These are phyloP conservation scores for Platanthera zijinensis DNA, from an alignment of 106 monocot genomes.

Conservation along the genomic window DNA sequence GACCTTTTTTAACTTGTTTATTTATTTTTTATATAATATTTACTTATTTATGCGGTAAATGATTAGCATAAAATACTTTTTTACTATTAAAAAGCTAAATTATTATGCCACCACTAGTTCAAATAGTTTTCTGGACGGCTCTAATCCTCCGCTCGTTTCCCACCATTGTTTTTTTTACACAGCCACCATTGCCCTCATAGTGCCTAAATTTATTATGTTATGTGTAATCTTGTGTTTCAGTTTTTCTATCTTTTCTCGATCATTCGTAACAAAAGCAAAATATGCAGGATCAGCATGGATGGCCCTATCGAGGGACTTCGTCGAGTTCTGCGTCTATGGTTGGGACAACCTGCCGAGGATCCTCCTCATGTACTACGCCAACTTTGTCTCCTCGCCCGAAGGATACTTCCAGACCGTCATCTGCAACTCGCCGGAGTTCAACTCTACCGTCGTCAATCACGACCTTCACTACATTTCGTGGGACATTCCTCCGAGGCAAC, in stretches of 20 bases:
- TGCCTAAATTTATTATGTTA: too few relatives aligned
- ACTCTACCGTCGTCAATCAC: constrained; percentile 42
- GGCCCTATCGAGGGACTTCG: constrained; percentile 47
- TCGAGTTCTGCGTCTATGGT: constrained; percentile 55
- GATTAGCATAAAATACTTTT: background rate
- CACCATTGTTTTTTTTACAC: too few relatives aligned
- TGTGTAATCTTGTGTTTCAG: too few relatives aligned
- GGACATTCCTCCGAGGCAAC: constrained; percentile 61
- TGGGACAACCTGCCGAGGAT: constrained; percentile 71
- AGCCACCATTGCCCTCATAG: too few relatives aligned
- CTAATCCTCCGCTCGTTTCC: too few relatives aligned
- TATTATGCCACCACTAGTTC: too few relatives aligned
- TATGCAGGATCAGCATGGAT: constrained; percentile 75
- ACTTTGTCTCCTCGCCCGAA: constrained; percentile 60
- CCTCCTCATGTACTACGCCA: constrained; percentile 74
- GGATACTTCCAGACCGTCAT: constrained; percentile 66
- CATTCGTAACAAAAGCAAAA: background rate
- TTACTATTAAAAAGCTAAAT: too few relatives aligned
- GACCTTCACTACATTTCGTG: constrained; percentile 60
- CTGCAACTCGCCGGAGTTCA: constrained; percentile 42
- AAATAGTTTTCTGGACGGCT: too few relatives aligned
- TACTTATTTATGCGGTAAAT: background rate
- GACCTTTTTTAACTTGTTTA: too few relatives aligned
- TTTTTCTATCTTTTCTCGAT: too few relatives aligned
- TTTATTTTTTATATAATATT: too few relatives aligned